Percentiles rank a stretch among this genome's conserved stretches.
phyloP scores from a whole-genome alignment of 306 rosid genomes.

The Quercus variabilis region DNA sequence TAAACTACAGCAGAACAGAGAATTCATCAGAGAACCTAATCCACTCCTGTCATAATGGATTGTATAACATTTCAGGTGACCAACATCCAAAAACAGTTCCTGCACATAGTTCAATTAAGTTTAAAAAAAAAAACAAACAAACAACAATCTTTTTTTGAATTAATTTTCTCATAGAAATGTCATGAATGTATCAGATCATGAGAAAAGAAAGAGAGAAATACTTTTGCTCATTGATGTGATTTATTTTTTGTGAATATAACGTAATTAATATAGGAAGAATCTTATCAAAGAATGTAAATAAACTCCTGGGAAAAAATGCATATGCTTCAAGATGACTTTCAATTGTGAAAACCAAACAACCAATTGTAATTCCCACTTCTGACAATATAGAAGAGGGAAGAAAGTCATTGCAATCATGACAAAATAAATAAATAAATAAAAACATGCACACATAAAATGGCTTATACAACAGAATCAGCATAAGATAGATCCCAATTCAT shows the following conservation, averaged over 20 bases:
- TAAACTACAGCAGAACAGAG: constrained; percentile 33
- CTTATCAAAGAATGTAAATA: too few species aligned
- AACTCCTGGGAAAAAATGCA: too few species aligned
- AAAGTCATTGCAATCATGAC: not conserved
- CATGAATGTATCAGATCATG: too few species aligned
- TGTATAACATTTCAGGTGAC: constrained; percentile 70
- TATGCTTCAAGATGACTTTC: not conserved
- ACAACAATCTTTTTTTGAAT: too few species aligned
- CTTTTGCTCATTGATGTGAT: too few species aligned
- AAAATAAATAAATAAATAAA: too few species aligned
- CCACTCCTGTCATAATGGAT: constrained; percentile 92
- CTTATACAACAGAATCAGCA: not conserved
- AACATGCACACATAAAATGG: not conserved
- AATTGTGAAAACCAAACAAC: not conserved
- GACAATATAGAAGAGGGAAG: not conserved
- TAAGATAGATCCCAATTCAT: not conserved
- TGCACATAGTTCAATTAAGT: constrained; percentile 20
- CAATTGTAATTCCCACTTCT: not conserved
- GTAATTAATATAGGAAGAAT: too few species aligned
- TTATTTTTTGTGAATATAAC: too few species aligned
- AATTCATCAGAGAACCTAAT: constrained; percentile 25
- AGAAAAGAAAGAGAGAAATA: too few species aligned
- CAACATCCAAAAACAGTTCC: constrained; percentile 94
- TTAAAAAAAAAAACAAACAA: too few species aligned
- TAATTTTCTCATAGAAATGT: too few species aligned